Conservation (phyloP, 1,139 yeast species). For the Geotrichum phurueaensis region DNA sequence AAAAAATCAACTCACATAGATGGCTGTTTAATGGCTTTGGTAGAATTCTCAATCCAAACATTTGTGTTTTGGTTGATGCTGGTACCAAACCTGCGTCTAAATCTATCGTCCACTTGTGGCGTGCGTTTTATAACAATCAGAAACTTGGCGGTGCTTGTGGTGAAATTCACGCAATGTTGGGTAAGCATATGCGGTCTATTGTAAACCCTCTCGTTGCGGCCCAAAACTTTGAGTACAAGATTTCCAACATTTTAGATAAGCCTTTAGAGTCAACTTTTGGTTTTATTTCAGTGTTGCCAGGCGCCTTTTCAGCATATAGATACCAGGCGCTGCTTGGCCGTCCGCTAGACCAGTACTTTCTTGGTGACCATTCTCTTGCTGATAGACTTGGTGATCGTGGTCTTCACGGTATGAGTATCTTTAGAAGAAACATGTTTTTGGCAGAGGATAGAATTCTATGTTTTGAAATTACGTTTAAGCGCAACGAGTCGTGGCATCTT, state of each 20-base stretch:
- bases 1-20: constrained; percentile 90
- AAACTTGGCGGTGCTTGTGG: constrained; percentile 95
- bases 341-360: constrained; percentile 82
- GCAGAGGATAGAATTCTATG: constrained; percentile 95
- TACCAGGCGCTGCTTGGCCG: constrained; percentile 72
- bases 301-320: constrained; percentile 87
- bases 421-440: constrained; percentile 87
- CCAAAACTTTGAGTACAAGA: constrained; percentile 85
- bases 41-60: constrained; percentile 77
- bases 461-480: constrained; percentile 84
- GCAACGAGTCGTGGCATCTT: constrained; percentile 74
- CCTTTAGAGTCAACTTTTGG: constrained; percentile 89
- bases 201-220: constrained; percentile 84
- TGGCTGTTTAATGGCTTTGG: constrained; percentile 97
- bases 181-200: constrained; percentile 53
- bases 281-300: constrained; percentile 81
- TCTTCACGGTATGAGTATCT: constrained; percentile 54
- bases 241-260: constrained; percentile 83
- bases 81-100: constrained; percentile 87
- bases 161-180: constrained; percentile 84
- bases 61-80: constrained; percentile 78
- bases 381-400: constrained; percentile 43
- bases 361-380: constrained; percentile 66
- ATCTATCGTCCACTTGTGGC: constrained; percentile 81
- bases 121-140: constrained; percentile 76